These are phyloP conservation scores for Debaryomycetaceae sp. DNA, from an alignment of 1,139 yeast genomes.

Conservation along the genomic window DNA sequence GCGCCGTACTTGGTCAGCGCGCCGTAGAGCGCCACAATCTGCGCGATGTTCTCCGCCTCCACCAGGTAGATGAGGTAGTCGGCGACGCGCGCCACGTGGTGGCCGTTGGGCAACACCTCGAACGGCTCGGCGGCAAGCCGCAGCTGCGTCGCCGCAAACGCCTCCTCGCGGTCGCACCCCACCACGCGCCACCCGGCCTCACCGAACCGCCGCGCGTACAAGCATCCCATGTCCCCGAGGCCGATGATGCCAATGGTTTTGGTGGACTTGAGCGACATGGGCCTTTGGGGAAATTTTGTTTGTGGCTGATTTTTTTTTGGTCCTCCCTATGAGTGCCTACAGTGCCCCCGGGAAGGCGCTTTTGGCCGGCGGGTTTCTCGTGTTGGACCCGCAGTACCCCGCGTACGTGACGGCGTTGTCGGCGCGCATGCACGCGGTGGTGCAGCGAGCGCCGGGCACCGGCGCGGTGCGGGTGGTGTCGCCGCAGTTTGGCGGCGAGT, in stretches of 20 bases:
- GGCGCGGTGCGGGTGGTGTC: slow-evolving; percentile 48
- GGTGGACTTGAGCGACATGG: slow-evolving; percentile 13
- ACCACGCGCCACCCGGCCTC: slow-evolving; percentile 88
- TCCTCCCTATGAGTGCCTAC: slow-evolving; percentile 30
- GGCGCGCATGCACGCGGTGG: slow-evolving; percentile 81
- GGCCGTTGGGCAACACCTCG: slow-evolving; percentile 67
- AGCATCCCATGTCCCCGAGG: slow-evolving; percentile 91
- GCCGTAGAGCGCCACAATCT: slow-evolving; percentile 71
- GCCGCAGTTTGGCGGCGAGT: slow-evolving; percentile 76
- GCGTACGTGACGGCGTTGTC: slow-evolving; percentile 87
- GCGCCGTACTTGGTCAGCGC: slow-evolving; percentile 86
- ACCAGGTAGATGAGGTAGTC: slow-evolving; percentile 87
- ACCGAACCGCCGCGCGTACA: slow-evolving; percentile 76
- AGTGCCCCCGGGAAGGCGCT: slow-evolving; percentile 97
- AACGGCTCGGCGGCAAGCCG: slow-evolving; percentile 45
- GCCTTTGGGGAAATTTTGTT: no score
- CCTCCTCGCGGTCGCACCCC: slow-evolving; percentile 83
- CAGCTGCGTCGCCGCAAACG: slow-evolving; percentile 42
- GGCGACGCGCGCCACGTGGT: slow-evolving; percentile 69
- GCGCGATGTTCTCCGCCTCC: slow-evolving; percentile 77
- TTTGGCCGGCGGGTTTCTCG: slow-evolving; percentile 91
- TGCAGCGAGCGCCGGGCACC: slow-evolving; percentile 17
- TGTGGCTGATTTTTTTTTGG: not conserved
- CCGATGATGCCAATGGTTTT: slow-evolving; percentile 87
- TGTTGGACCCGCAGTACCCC: slow-evolving; percentile 67